Evolutionary conservation across 2,329 filamentous ascomycete species (phyloP).

Genomic region (Gnomoniopsis smithogilvyi): DNA sequence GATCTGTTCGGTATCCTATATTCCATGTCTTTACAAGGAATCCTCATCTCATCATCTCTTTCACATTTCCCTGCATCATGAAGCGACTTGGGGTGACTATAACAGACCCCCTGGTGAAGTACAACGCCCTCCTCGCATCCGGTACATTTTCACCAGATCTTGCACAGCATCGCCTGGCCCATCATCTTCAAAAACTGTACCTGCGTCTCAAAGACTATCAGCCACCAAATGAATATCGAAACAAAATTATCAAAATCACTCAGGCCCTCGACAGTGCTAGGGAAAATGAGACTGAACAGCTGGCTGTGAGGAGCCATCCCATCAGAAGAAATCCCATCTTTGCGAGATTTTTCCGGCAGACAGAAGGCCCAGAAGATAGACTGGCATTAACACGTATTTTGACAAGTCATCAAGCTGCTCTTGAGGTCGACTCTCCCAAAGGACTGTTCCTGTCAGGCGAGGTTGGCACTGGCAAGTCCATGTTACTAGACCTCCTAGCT

Average conservation of each 20-base stretch:
- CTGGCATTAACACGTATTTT: slow-evolving; percentile 67
- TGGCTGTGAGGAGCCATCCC: slow-evolving; percentile 52
- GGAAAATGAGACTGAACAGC: slow-evolving; percentile 29
- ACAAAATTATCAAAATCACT: slow-evolving; percentile 60
- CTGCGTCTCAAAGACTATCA: slow-evolving; percentile 74
- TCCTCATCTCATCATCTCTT: neutral
- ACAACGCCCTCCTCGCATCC: slow-evolving; percentile 66
- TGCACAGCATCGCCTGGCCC: slow-evolving; percentile 68
- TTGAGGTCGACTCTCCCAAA: slow-evolving; percentile 67
- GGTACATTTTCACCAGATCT: slow-evolving; percentile 66
- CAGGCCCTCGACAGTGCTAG: slow-evolving; percentile 37
- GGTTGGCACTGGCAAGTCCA: slow-evolving; percentile 79
- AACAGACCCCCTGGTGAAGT: slow-evolving; percentile 73
- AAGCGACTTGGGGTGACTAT: slow-evolving; percentile 46
- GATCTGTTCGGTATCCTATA: neutral
- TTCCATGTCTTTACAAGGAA: slow-evolving; percentile 16
- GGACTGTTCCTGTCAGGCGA: slow-evolving; percentile 78
- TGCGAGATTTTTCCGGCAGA: slow-evolving; percentile 54
- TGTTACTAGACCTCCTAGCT: slow-evolving; percentile 81
- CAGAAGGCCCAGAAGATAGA: slow-evolving; percentile 52
- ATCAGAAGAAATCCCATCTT: slow-evolving; percentile 59
- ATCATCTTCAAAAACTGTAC: slow-evolving; percentile 77
- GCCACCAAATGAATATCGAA: slow-evolving; percentile 65
- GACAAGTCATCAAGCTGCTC: slow-evolving; percentile 67
- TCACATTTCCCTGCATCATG: slow-evolving; percentile 23